Evolutionary conservation across 805 yeast species (phyloP), one percentile per base, ranked within the genome.

Genomic region (Pichia rugopelliculosa): DNA sequence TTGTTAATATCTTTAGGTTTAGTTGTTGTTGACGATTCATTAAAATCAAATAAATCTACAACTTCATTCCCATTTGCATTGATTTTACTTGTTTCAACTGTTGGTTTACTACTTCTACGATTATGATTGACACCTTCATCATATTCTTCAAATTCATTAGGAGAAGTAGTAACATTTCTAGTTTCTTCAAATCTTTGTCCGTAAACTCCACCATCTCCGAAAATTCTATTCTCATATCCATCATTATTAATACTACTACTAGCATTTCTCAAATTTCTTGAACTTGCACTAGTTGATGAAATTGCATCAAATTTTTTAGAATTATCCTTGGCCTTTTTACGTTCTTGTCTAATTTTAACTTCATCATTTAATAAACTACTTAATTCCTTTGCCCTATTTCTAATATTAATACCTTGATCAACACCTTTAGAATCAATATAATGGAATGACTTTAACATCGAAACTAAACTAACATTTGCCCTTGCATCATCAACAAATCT

Each of bases 401-500:
- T 79, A 48, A 93, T 96, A 62, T 91, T 90, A 56, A 89, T 80
- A 45, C 99, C 99, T 68, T 90, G 97, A 66, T 93, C 99, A 55
- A 89, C 80, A 27, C 97, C 97, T 64, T 87, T 86, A 18, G 89
- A 79, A 66, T 93, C 98, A 41, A 87, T 84, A 69, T 88, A 93
- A 66, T 90, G 97, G 79, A 93, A 93, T 12, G 88, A 80, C 60
- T 87, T 87, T 58, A 93, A 76, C 95, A 91, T 84, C 47, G 84
- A 83, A 49, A 93, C 81, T 10, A 54, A 27, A 21, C 52, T 41
- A 49, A 86, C 63, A 64, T 89, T 91, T 17, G 91, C 79, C 50
- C 97, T 76, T 7, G 95, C 88, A 56, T 91, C 97, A 67, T 93
- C 99, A 50, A 93, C 93, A 55, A 93, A 88, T 51, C 97, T 75